Evolutionary conservation across 805 yeast species (phyloP).

Genomic region (Ogataea populi-albae): DNA sequence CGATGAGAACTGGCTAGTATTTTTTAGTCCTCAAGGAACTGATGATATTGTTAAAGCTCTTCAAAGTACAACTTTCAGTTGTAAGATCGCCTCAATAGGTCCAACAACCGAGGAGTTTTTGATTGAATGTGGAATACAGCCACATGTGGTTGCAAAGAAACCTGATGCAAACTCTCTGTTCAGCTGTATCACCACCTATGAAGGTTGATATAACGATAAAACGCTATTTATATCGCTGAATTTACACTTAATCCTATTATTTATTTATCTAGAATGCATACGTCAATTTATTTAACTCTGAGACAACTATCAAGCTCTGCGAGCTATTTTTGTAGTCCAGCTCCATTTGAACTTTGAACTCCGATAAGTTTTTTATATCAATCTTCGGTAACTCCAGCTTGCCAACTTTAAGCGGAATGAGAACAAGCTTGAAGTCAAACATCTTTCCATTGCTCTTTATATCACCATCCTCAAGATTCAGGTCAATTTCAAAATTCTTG

Average conservation of each 20-base stretch:
- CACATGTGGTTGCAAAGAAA: constrained; percentile 62
- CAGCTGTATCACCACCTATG: constrained; percentile 32
- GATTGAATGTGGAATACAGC: constrained; percentile 46
- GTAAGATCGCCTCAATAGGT: constrained; percentile 78
- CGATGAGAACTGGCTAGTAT: constrained; percentile 63
- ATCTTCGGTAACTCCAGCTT: constrained; percentile 65
- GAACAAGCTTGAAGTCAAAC: constrained; percentile 38
- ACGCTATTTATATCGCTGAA: no score
- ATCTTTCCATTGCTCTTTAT: constrained; percentile 7
- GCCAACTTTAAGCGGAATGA: constrained; percentile 79
- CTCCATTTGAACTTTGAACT: constrained; percentile 47
- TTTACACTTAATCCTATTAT: no score
- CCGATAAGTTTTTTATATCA: constrained; percentile 36
- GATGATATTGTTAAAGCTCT: constrained; percentile 51
- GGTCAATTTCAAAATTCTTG: constrained; percentile 44
- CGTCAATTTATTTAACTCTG: constrained; percentile 60
- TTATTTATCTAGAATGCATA: constrained; percentile 46
- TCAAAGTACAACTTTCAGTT: constrained; percentile 9
- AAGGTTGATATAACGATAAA: no score
- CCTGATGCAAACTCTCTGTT: constrained; percentile 68
- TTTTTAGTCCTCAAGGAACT: constrained; percentile 92
- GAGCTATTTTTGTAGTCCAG: constrained; percentile 64
- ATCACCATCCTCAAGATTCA: constrained; percentile 15
- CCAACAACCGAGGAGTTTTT: constrained; percentile 82
- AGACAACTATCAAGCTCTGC: constrained; percentile 68